These are phyloP conservation scores for Amanita fuliginea DNA, from an alignment of 768 basidiomycete species.

Conservation along the genomic window DNA sequence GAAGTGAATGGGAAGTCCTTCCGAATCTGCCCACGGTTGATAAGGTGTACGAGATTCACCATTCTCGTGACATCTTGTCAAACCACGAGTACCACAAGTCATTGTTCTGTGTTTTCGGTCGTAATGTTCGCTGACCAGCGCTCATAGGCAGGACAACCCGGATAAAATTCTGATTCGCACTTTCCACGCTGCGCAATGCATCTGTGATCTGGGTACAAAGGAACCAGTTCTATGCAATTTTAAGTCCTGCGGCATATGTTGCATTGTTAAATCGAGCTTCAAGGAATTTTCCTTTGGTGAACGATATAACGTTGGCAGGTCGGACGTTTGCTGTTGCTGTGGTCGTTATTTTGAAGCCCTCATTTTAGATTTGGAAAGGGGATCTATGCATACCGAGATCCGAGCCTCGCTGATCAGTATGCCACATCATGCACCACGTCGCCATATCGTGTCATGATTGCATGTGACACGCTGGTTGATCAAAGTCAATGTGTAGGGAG, in stretches of 20 bases:
- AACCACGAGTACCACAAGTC: slow-evolving; percentile 41
- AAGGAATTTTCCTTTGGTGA: slow-evolving; percentile 45
- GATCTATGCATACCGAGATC: slow-evolving; percentile 51
- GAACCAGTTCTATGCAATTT: slow-evolving; percentile 40
- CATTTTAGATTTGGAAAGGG: slow-evolving; percentile 44
- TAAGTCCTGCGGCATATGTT: slow-evolving; percentile 57
- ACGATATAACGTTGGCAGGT: slow-evolving; percentile 45
- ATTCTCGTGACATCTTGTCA: slow-evolving; percentile 28
- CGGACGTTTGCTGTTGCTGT: slow-evolving; percentile 8
- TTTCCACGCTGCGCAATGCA: slow-evolving; percentile 55
- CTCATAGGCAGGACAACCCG: slow-evolving; percentile 21
- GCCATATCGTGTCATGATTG: slow-evolving; percentile 56
- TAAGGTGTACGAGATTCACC: slow-evolving; percentile 44
- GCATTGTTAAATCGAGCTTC: slow-evolving; percentile 46
- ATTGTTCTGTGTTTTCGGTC: slow-evolving; percentile 8
- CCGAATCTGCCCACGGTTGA: slow-evolving; percentile 30
- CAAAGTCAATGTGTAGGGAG: slow-evolving; percentile 16
- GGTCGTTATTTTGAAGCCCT: slow-evolving; percentile 2
- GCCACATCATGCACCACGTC: slow-evolving; percentile 61
- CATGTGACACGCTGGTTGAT: slow-evolving; percentile 41
- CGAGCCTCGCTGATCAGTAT: slow-evolving; percentile 42
- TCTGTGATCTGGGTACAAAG: slow-evolving; percentile 56
- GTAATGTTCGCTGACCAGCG: background rate
- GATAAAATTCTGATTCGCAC: slow-evolving; percentile 39
- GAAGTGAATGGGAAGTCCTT: slow-evolving; percentile 42